Base-by-base conservation (phyloP, 495 filamentous ascomycete species). In the Symbiotaphrina buchneri region DNA sequence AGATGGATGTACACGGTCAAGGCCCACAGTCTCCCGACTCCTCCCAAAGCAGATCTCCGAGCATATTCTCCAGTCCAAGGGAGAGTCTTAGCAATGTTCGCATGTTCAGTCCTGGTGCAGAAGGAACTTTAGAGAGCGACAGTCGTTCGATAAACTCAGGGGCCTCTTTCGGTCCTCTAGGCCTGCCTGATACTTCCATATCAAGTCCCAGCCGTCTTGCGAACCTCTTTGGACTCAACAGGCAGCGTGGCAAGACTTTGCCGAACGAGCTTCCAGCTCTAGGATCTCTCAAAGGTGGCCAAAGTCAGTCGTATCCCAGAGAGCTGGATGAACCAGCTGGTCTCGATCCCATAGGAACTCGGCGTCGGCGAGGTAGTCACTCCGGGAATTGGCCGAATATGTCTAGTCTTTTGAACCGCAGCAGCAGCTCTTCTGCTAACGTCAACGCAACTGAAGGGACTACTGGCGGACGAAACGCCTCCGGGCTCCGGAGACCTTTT, bases 221-320 rank as follows among this genome's bases (percentile, higher is more conserved):
- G 19, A 61, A 62, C 15, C 46, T 74, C 4, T 78, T 90, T 37
- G 48, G 48, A 22, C 75, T 83, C 40, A 68, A 68, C 44, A 63
- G 77, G 4, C 71, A 72, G 36, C 70, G 70, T 34, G 66, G 68
- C 8, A 90, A 85, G 47, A 63, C 67, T 3, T 48, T 61, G 29
- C 72, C 76, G 6, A 65, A 77, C 16, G 69, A 74, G 28, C 65
- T 69, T 4, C 73, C 71, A 10, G 56, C 68, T 25, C 46, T 90
- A 13, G 81, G 81, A 10, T 69, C 66, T 21, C 54, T 91, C 19
- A 80, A 78, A 45, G 53, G 70, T 30, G 64, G 65, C 2, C 76
- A 91, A 43, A 82, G 78, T 44, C 79, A 80, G 41, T 90, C 81
- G 7, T 75, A 85, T 39, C 81, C 81, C 35, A 67, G 68, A 45